Conservation (phyloP, 208 protist genomes). For the Vickermania ingenoplastis region DNA sequence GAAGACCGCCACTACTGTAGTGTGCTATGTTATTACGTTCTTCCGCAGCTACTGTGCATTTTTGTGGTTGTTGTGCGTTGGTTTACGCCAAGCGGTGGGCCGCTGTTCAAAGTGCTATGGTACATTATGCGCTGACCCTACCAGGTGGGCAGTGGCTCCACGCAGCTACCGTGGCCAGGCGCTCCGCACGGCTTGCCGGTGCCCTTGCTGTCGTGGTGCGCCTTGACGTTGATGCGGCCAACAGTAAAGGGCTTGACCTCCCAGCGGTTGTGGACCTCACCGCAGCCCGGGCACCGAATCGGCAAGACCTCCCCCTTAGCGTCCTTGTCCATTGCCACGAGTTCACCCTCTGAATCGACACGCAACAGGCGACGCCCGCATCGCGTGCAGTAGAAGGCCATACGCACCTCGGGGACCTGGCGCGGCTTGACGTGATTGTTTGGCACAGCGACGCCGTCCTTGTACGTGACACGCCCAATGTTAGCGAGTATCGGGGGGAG, state of each 20-base stretch:
- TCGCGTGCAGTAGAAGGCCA: constrained; percentile 63
- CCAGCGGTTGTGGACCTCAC: constrained; percentile 61
- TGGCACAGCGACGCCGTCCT: constrained; percentile 5
- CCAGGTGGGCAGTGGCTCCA: background rate
- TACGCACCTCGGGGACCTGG: background rate
- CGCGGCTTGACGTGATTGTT: background rate
- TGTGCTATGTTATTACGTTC: too few species aligned
- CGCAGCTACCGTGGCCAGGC: background rate
- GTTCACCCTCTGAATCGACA: constrained; percentile 61
- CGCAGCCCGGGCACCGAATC: constrained; percentile 73
- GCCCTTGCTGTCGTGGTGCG: background rate
- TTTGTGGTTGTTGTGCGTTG: too few species aligned
- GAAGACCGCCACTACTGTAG: too few species aligned
- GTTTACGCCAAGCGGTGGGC: too few species aligned
- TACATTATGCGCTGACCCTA: too few species aligned
- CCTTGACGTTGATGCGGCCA: background rate
- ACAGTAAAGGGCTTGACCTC: constrained; percentile 35
- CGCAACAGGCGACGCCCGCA: constrained; percentile 64
- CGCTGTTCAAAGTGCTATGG: too few species aligned
- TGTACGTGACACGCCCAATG: constrained; percentile 11
- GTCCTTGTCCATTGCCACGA: constrained; percentile 69
- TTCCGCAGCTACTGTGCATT: too few species aligned
- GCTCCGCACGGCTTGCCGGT: too few species aligned
- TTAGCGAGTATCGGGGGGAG: constrained; percentile 7
- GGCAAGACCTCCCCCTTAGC: constrained; percentile 46